Evolutionary conservation across 129 eudicot species (phyloP).

Genomic region (Centaurea solstitialis): DNA sequence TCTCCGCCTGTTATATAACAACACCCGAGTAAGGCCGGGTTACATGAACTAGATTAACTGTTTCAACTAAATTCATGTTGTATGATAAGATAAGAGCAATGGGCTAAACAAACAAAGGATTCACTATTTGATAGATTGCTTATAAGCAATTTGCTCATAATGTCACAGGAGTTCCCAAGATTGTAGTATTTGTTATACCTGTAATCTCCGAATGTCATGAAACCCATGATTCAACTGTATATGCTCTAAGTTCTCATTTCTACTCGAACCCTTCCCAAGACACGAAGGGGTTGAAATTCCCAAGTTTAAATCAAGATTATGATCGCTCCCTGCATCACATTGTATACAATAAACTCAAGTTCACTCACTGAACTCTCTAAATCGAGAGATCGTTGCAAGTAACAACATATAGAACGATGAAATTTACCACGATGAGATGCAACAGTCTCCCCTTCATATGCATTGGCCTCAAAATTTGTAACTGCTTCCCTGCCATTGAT

Average conservation of each 20-base stretch:
- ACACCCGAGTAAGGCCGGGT: not conserved
- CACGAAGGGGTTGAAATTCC: conserved; percentile 53
- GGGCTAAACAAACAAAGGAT: not conserved
- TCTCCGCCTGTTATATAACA: conserved; percentile 36
- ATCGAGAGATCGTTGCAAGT: not conserved
- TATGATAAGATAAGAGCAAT: not conserved
- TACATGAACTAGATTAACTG: not conserved
- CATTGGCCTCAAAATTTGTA: conserved; percentile 45
- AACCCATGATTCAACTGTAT: conserved; percentile 28
- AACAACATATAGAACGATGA: not conserved
- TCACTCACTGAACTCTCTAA: not conserved
- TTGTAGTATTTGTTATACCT: conserved; percentile 27
- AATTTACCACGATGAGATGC: conserved; percentile 34
- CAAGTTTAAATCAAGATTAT: conserved; percentile 63
- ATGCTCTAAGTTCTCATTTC: conserved; percentile 23
- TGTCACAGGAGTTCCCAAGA: not conserved
- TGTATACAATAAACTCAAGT: not conserved
- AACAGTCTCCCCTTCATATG: conserved; percentile 32
- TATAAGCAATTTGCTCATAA: not conserved
- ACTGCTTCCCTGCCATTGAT: conserved; percentile 48
- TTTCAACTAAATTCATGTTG: not conserved
- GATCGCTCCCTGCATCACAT: conserved; percentile 37
- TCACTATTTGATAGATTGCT: not conserved
- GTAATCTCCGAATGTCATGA: conserved; percentile 35
- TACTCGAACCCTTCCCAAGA: conserved; percentile 27